Conservation (phyloP, 1,284 basidiomycete genomes). For the Trametes versicolor region DNA sequence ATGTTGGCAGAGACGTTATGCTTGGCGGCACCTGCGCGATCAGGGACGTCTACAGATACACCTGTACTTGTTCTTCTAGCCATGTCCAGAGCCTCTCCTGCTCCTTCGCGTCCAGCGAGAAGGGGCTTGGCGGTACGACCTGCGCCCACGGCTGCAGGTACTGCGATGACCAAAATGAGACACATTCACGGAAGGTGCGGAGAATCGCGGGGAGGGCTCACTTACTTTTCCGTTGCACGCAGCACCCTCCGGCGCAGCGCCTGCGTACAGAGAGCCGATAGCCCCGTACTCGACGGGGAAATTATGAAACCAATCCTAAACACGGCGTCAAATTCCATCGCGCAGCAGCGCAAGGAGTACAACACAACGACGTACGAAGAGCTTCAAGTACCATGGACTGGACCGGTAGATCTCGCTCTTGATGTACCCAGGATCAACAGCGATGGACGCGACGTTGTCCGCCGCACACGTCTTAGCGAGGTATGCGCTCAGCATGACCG, state of each 20-base stretch:
- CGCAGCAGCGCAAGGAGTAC: too few relatives aligned
- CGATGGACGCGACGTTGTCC: slow-evolving; percentile 26
- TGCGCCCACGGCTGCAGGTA: slow-evolving; percentile 52
- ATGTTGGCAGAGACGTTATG: too few relatives aligned
- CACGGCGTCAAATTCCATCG: not conserved
- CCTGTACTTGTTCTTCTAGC: slow-evolving; percentile 48
- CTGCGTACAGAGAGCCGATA: slow-evolving; percentile 41
- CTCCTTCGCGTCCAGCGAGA: slow-evolving; percentile 42
- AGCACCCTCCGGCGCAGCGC: slow-evolving; percentile 35
- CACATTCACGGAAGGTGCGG: not conserved
- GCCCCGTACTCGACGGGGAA: slow-evolving; percentile 29
- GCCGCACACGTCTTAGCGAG: slow-evolving; percentile 15
- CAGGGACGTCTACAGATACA: slow-evolving; percentile 4
- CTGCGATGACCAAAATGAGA: slow-evolving; percentile 24
- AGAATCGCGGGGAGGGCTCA: not conserved
- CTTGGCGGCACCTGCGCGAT: too few relatives aligned
- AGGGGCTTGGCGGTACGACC: slow-evolving; percentile 32
- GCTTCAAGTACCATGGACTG: slow-evolving; percentile 8
- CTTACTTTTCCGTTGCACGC: slow-evolving; percentile 40
- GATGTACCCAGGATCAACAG: slow-evolving; percentile 30
- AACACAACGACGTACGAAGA: slow-evolving; percentile 12
- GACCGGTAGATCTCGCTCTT: slow-evolving; percentile 26
- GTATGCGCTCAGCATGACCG: slow-evolving; percentile 16
- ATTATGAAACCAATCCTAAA: slow-evolving; percentile 4
- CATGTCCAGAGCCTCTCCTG: slow-evolving; percentile 49